Evolutionary conservation across 768 basidiomycete genomes (phyloP).

Genomic region (Collybia mongolica): DNA sequence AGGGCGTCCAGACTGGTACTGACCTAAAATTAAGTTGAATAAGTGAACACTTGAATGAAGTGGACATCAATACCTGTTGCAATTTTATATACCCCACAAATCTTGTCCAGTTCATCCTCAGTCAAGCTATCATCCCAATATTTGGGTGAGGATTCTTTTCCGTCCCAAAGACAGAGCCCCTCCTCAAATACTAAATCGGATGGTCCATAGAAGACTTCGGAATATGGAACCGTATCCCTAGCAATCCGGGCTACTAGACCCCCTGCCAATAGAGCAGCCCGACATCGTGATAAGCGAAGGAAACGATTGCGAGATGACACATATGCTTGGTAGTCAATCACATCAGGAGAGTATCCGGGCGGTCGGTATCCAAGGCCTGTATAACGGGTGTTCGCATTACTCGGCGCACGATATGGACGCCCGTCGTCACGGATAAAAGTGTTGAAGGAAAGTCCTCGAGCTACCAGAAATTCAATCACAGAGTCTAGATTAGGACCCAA

Average conservation of each 20-base stretch:
- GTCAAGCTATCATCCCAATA: slow-evolving; percentile 21
- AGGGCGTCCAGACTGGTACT: neutral
- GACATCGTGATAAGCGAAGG: slow-evolving; percentile 13
- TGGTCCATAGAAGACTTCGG: too few species aligned
- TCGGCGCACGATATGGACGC: neutral
- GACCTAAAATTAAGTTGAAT: neutral
- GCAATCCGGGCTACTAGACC: slow-evolving; percentile 21
- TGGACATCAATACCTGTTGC: slow-evolving; percentile 9
- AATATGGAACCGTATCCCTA: too few species aligned
- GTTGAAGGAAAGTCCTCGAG: neutral
- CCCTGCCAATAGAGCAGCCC: slow-evolving; percentile 21
- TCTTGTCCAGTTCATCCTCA: slow-evolving; percentile 16
- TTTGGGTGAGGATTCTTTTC: too few species aligned
- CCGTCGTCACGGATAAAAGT: slow-evolving; percentile 1
- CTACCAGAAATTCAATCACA: neutral
- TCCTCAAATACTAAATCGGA: too few species aligned
- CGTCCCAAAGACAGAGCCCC: too few species aligned
- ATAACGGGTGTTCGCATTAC: neutral
- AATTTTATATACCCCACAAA: slow-evolving; percentile 20
- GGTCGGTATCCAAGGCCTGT: slow-evolving; percentile 14
- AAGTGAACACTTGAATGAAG: neutral
- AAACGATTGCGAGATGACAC: neutral
- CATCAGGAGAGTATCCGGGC: neutral
- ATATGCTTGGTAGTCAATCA: slow-evolving; percentile 7
- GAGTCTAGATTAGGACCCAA: neutral